A percentile compares a stretch with the other conserved stretches of the same genome.
phyloP scores from a whole-genome alignment of 1,284 basidiomycete species.

The Cryptococcus amylolentus region DNA sequence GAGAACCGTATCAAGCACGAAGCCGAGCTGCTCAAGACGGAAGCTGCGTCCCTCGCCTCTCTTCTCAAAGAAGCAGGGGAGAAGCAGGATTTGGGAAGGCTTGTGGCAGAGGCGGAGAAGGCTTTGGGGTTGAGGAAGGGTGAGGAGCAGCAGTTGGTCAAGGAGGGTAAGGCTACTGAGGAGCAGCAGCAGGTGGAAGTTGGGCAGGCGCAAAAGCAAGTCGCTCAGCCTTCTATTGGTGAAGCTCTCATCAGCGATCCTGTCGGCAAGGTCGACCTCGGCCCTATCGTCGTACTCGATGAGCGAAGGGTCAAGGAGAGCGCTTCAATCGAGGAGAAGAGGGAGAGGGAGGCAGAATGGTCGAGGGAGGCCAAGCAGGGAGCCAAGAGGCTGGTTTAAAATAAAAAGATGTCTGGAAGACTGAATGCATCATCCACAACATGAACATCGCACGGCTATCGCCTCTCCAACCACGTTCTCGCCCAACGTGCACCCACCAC shows the following conservation, averaged over 20 bases:
- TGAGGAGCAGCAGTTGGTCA: not conserved
- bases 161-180: not conserved
- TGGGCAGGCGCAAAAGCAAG: not conserved
- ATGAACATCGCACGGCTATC: not conserved
- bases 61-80: slow-evolving; percentile 22
- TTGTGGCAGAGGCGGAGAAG: slow-evolving; percentile 23
- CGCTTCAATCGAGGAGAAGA: not conserved
- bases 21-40: slow-evolving; percentile 43
- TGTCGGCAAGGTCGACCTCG: slow-evolving; percentile 8
- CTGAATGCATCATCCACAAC: not conserved
- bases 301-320: not conserved
- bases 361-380: slow-evolving; percentile 15
- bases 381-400: slow-evolving; percentile 23
- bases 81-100: slow-evolving; percentile 19
- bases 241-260: slow-evolving; percentile 11
- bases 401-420: not conserved
- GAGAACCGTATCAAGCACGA: slow-evolving; percentile 43
- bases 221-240: slow-evolving; percentile 10
- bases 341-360: slow-evolving; percentile 16
- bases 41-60: slow-evolving; percentile 38
- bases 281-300: slow-evolving; percentile 14
- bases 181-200: too few relatives aligned
- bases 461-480: slow-evolving; percentile 16
- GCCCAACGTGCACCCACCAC: slow-evolving; percentile 7
- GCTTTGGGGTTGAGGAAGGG: slow-evolving; percentile 14